phyloP scores from a whole-genome alignment of 2,329 filamentous ascomycete genomes.

The Talaromyces amestolkiae region DNA sequence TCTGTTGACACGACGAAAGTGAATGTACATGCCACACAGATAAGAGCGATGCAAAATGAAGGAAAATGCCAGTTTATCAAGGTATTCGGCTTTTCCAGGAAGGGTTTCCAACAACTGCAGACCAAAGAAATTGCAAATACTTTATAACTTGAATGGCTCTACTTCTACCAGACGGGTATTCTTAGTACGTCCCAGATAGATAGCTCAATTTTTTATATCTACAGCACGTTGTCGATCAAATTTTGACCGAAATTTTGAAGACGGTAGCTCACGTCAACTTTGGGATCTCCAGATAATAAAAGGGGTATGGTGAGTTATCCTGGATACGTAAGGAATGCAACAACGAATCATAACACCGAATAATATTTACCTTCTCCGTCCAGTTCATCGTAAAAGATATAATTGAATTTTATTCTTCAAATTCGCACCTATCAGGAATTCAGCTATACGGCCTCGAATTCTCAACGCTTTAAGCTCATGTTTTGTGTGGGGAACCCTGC shows the following conservation, averaged over 20 bases:
- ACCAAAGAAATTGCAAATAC: too few species aligned
- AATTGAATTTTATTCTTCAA: background rate
- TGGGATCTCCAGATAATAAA: background rate
- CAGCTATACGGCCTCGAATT: background rate
- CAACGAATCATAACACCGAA: background rate
- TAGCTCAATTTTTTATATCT: background rate
- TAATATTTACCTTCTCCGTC: background rate
- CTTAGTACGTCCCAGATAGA: background rate
- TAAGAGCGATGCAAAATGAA: background rate
- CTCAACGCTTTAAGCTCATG: background rate
- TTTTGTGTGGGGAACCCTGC: background rate
- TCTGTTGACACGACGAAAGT: background rate
- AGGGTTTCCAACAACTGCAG: background rate
- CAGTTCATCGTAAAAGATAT: background rate
- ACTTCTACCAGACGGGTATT: background rate
- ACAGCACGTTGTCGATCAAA: background rate
- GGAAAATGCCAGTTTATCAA: background rate
- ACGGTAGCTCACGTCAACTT: background rate
- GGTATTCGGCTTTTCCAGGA: background rate
- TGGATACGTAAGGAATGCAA: background rate
- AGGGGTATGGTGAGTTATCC: background rate
- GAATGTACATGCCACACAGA: background rate
- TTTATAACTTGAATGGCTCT: background rate
- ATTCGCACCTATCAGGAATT: slow-evolving; percentile 9
- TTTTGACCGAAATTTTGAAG: background rate